phyloP scores from a whole-genome alignment of 1,139 yeast genomes.

The Hyphopichia buzzinii region DNA sequence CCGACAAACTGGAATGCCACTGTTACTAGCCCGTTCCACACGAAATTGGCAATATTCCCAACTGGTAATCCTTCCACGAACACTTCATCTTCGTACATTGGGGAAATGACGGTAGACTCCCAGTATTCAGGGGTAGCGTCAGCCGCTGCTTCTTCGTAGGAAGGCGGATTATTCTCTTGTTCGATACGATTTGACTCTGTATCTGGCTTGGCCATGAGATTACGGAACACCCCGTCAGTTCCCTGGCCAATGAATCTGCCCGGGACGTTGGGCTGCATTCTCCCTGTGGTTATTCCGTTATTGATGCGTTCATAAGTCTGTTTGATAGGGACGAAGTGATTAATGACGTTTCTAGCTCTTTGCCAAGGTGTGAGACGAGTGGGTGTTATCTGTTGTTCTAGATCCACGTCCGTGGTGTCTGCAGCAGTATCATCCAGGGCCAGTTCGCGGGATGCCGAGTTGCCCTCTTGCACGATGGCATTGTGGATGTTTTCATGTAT shows the following conservation, averaged over 20 bases:
- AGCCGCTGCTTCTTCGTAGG: slow-evolving; percentile 93
- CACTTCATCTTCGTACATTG: slow-evolving; percentile 82
- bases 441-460: slow-evolving; percentile 2
- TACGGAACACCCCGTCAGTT: slow-evolving; percentile 90
- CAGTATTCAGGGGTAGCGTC: slow-evolving; percentile 97
- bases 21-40: slow-evolving; percentile 88
- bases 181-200: slow-evolving; percentile 39
- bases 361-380: slow-evolving; percentile 24
- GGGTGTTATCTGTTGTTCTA: slow-evolving; percentile 5
- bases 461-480: slow-evolving; percentile 12
- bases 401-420: slow-evolving; percentile 1
- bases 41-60: slow-evolving; percentile 82
- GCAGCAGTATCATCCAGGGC: background rate
- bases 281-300: slow-evolving; percentile 43
- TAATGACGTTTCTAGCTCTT: slow-evolving; percentile 31
- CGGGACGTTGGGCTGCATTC: slow-evolving; percentile 45
- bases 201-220: slow-evolving; percentile 84
- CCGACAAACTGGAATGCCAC: slow-evolving; percentile 93
- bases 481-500: slow-evolving; percentile 16
- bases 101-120: slow-evolving; percentile 86
- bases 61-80: slow-evolving; percentile 96
- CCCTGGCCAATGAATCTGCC: slow-evolving; percentile 54
- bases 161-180: slow-evolving; percentile 68
- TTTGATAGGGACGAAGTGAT: slow-evolving; percentile 37
- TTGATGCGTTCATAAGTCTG: slow-evolving; percentile 46